Evolutionary conservation across 768 basidiomycete genomes (phyloP), one percentile per base, ranked within the genome.

Genomic region (Russula sp.): DNA sequence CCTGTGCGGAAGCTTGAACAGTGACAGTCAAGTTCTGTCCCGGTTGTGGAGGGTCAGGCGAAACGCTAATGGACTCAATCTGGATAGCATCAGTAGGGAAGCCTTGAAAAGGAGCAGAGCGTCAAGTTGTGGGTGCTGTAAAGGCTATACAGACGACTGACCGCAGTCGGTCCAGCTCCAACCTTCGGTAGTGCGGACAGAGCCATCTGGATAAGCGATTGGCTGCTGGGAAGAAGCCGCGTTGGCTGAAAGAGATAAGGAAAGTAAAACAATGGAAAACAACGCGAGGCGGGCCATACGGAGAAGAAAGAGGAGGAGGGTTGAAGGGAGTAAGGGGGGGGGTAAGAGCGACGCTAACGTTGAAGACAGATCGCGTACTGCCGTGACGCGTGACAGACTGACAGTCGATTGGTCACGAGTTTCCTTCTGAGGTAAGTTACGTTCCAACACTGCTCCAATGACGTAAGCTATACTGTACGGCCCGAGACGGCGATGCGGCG

Each of bases 21-120:
- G 76, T 87, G 66, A 99, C 88, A n/a, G 92, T 95, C 70, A 99
- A 76, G 69, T 93, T 82, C 72, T 91, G 69, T 5, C 97, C 97
- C 5, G 94, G 92, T 70, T 84, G 73, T 1, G 97, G 97, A 36
- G 96, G 95, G 71, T 98, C 92, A 0, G 97, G 97, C 18, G 77
- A 81, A 44, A 98, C 79, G 2, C 72, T 61, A 62, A 98, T 87
- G n/a, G 83, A 87, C 22, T 89, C 71, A 59, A 98, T 77, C 68
- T 88, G 81, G 63, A 92, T 73, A 5, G 77, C 67, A 64, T 88
- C 81, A 0, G 65, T 62, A 3, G 73, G 54, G 8, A 53, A 18
- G 36, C 88, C 87, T 89, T 73, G 60, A 7, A 48, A 40, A 26
- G 61, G 30, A 40, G 52, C 34, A 44, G 14, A 65, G 65, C 72